A percentile compares a stretch with the other conserved stretches of the same genome.
These are phyloP conservation scores for Filobasidium floriforme DNA, from an alignment of 768 basidiomycete species.

Conservation along the genomic window DNA sequence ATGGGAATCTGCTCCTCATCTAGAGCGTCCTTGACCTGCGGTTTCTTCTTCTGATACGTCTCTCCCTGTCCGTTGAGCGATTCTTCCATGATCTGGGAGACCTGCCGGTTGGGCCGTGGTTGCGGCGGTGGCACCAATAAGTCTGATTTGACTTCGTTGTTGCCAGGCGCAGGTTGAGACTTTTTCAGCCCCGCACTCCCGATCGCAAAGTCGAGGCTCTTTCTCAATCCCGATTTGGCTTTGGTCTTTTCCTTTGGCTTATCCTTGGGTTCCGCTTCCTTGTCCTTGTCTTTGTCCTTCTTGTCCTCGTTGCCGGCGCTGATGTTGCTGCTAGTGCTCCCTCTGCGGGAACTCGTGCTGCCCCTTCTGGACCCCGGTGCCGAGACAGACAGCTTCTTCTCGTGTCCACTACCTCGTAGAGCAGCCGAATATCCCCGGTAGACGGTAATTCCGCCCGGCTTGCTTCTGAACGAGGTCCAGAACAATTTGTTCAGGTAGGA, in stretches of 20 bases:
- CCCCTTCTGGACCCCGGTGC: conserved; percentile 11
- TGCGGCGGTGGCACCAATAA: background rate
- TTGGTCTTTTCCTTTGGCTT: conserved; percentile 7
- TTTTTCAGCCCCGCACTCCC: conserved; percentile 24
- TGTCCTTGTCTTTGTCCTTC: conserved; percentile 11
- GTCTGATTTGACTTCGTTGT: background rate
- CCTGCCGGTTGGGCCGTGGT: conserved; percentile 11
- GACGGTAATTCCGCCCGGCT: conserved; percentile 42
- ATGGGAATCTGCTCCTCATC: conserved; percentile 41
- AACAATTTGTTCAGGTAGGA: conserved; percentile 41
- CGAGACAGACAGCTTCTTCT: conserved; percentile 9
- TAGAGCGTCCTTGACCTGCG: conserved; percentile 26
- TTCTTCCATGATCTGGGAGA: conserved; percentile 19
- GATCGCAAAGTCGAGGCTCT: conserved; percentile 12
- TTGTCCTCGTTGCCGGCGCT: conserved; percentile 17
- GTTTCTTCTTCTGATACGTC: conserved; percentile 22
- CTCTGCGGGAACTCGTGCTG: conserved; percentile 29
- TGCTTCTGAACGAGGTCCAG: conserved; percentile 39
- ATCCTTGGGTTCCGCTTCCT: background rate
- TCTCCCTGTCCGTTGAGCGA: conserved; percentile 6
- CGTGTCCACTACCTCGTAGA: conserved; percentile 11
- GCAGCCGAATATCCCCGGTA: conserved; percentile 47
- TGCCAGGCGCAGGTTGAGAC: conserved; percentile 19
- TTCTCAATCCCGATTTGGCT: conserved; percentile 1
- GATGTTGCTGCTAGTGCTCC: conserved; percentile 29